A percentile compares a stretch with the other conserved stretches of the same genome.
Evolutionary conservation across 495 filamentous ascomycete genomes (phyloP).

Genomic region (Penicillium desertorum): DNA sequence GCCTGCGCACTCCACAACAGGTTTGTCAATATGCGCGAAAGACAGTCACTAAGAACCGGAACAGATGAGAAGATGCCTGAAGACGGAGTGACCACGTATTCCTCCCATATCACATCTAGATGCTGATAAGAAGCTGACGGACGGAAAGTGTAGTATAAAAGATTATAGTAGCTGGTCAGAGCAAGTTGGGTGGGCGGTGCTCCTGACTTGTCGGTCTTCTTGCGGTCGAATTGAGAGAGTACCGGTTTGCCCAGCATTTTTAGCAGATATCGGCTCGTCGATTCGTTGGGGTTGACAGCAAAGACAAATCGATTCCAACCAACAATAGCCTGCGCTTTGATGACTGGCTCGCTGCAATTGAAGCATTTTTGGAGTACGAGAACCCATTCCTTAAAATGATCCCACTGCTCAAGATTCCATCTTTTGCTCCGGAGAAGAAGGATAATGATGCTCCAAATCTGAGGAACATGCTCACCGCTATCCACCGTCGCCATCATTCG

Average conservation of each 20-base stretch:
- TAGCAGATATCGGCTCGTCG: constrained; percentile 57
- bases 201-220: constrained; percentile 54
- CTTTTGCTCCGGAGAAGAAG: constrained; percentile 67
- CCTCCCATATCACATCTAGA: constrained; percentile 77
- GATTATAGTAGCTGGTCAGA: constrained; percentile 67
- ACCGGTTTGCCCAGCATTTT: constrained; percentile 70
- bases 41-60: constrained; percentile 46
- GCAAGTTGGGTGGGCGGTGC: constrained; percentile 59
- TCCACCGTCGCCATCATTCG: constrained; percentile 67
- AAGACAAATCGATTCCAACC: constrained; percentile 86
- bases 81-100: constrained; percentile 58
- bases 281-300: constrained; percentile 59
- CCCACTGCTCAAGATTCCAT: constrained; percentile 67
- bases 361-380: constrained; percentile 77
- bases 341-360: constrained; percentile 70
- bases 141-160: constrained; percentile 84
- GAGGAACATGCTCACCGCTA: constrained; percentile 68
- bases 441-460: constrained; percentile 82
- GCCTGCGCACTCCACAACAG: constrained; percentile 65
- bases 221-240: constrained; percentile 65
- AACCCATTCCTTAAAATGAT: constrained; percentile 69
- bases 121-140: constrained; percentile 61
- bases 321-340: constrained; percentile 71
- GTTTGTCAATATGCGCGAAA: constrained; percentile 62
- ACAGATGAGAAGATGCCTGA: constrained; percentile 33